Base-by-base conservation (phyloP, 495 filamentous ascomycete species). In the Pyronema omphalodes region DNA sequence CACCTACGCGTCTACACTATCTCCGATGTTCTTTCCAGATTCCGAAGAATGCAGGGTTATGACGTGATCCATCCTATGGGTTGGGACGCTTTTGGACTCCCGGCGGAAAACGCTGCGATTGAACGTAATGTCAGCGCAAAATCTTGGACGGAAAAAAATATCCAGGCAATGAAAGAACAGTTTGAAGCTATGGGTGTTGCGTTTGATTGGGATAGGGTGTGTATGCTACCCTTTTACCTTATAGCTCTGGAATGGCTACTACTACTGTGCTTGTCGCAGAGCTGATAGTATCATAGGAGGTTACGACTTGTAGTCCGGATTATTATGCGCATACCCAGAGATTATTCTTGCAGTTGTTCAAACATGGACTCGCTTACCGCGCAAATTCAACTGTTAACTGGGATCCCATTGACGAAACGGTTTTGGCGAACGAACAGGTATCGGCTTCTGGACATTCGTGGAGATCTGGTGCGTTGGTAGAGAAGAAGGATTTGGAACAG, bases 101-200 rank as follows among this genome's bases (percentile, higher is more conserved):
- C 87, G 7, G 87, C 87, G 37, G 87, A 94, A 69, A 94, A 94
- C 69, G 87, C 87, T 14, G 87, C 87, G n/a, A 88, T 93, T 55
- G 85, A 93, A 68, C 71, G 81, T 50, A 83, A 84, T 37, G 71
- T 89, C 55, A 75, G 86, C 67, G 85, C 87, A 6, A 81, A 76
- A 9, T 70, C 68, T 0, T 94, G 87, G 87, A 94, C 87, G 15
- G 73, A 71, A 60, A 64, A 72, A 46, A 94, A 94, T 66, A 93
- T 94, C 51, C 67, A 69, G 9, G 76, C 71, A 55, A 94, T 94
- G 87, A 91, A 88, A 71, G 73, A 76, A 62, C 87, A 93, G 70
- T 66, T 94, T 53, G 67, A 69, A 55, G 69, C 69, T 34, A 89
- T 94, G 75, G 86, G 84, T 57, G 83, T 75, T 3, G 74, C 72